These are phyloP conservation scores for Paramecium caudatum DNA, from an alignment of 73 alveolate genomes.

Conservation along the genomic window DNA sequence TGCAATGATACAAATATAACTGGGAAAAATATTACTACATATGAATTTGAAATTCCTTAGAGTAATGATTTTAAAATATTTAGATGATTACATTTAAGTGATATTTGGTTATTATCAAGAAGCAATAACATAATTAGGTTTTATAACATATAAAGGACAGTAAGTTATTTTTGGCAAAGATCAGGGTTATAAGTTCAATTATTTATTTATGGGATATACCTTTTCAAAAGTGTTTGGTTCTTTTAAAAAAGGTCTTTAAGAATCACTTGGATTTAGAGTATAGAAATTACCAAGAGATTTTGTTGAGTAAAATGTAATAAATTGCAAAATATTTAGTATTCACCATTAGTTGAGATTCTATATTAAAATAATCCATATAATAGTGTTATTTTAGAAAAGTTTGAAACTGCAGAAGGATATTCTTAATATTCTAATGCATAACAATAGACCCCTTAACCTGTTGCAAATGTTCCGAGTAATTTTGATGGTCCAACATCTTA, in stretches of 20 bases:
- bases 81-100: slow-evolving; percentile 36
- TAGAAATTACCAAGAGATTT: not conserved
- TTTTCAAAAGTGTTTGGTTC: slow-evolving; percentile 25
- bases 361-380: slow-evolving; percentile 38
- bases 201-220: slow-evolving; percentile 19
- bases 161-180: slow-evolving; percentile 28
- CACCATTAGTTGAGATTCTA: slow-evolving; percentile 9
- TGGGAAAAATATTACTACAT: not conserved
- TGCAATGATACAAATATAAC: slow-evolving; percentile 31
- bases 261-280: not conserved
- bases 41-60: slow-evolving; percentile 23
- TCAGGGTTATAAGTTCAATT: not conserved
- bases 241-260: not conserved
- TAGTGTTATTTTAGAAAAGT: not conserved
- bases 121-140: slow-evolving; percentile 8
- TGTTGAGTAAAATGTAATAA: not conserved
- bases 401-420: not conserved
- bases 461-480: not conserved
- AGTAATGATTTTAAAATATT: not conserved
- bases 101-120: slow-evolving; percentile 35
- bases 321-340: not conserved
- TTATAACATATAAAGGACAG: slow-evolving; percentile 48
- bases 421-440: not conserved
- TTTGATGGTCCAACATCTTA: too few species aligned
- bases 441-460: slow-evolving; percentile 6